Evolutionary conservation across 1,284 basidiomycete genomes (phyloP).

Genomic region (Naganishia sp.): DNA sequence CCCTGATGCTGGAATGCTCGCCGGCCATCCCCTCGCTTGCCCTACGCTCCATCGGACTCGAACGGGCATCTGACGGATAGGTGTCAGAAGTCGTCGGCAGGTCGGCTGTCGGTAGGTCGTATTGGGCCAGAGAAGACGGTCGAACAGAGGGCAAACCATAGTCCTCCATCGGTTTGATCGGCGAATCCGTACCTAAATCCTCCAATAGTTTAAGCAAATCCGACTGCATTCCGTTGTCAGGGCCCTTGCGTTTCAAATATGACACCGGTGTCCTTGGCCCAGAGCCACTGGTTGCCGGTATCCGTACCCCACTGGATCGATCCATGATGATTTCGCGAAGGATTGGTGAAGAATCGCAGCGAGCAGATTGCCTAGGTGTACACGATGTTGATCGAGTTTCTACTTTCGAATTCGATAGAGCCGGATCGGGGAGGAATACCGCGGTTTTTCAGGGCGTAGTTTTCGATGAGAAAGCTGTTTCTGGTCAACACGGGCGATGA

Average conservation of each 20-base stretch:
- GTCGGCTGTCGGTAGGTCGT: neutral
- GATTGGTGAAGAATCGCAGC: neutral
- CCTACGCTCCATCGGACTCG: constrained; percentile 30
- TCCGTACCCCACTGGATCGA: constrained; percentile 5
- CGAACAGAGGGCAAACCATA: constrained; percentile 16
- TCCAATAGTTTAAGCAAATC: constrained; percentile 25
- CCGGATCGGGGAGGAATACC: neutral
- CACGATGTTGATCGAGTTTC: constrained; percentile 13
- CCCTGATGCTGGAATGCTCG: constrained; percentile 2
- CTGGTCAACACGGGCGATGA: neutral
- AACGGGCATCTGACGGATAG: neutral
- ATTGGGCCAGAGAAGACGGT: constrained; percentile 14
- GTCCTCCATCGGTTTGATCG: constrained; percentile 26
- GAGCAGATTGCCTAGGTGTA: too few species aligned
- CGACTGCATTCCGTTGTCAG: constrained; percentile 14
- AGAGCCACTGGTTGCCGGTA: neutral
- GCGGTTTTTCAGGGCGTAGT: neutral
- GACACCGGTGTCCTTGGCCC: constrained; percentile 18
- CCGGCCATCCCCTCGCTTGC: constrained; percentile 26
- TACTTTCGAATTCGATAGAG: neutral
- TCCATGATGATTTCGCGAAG: neutral
- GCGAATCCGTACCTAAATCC: constrained; percentile 25
- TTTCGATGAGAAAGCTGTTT: neutral
- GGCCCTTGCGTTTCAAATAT: constrained; percentile 11
- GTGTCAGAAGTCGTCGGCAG: neutral